Base-by-base conservation (phyloP, 805 yeast genomes). In the Barnettozyma vustinii region DNA sequence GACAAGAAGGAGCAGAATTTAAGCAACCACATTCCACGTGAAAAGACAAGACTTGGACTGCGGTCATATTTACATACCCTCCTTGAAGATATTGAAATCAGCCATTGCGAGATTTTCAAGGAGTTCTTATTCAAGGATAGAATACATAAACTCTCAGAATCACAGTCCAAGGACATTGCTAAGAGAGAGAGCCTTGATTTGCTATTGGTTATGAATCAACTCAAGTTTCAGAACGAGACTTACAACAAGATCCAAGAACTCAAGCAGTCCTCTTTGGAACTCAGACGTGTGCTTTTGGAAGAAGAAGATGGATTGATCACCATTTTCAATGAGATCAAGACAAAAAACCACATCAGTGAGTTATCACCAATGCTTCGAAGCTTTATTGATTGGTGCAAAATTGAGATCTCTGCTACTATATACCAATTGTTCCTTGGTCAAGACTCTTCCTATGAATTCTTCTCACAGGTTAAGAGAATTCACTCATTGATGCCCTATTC, bases 401-500 rank as follows among this genome's bases (percentile, higher is more conserved):
- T 92, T 10, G 92, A 90, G 62, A 66, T 88, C 9, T 88, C 97
- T 0, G 86, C 96, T 0, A 84, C 96, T 0, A 68, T 92, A 3
- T 91, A 87, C 65, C 89, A 87, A 54, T 57, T 85, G 36, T 84
- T 90, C 56, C 70, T 92, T 21, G 94, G 92, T 1, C 83, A 80
- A 46, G 98, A 92, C 62, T 80, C 80, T 52, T 82, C 96, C 1
- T 79, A 81, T 51, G 96, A 88, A 56, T 71, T 87, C 56, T 82
- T 84, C 57, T 74, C 77, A 12, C 89, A 88, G 60, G 69, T 86
- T 30, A 80, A 80, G 54, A 78, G 83, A 49, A 68, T 94, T 37
- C 97, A 92, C 67, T 68, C 74, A 30, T 60, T 88, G 51, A 79
- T 92, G 69, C 99, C 98, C 0, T 94, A 92, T 64, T 69, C 76